Evolutionary conservation across 2,329 filamentous ascomycete genomes (phyloP), one percentile per base, ranked within the genome.

Genomic region (Cladophialophora immunda): DNA sequence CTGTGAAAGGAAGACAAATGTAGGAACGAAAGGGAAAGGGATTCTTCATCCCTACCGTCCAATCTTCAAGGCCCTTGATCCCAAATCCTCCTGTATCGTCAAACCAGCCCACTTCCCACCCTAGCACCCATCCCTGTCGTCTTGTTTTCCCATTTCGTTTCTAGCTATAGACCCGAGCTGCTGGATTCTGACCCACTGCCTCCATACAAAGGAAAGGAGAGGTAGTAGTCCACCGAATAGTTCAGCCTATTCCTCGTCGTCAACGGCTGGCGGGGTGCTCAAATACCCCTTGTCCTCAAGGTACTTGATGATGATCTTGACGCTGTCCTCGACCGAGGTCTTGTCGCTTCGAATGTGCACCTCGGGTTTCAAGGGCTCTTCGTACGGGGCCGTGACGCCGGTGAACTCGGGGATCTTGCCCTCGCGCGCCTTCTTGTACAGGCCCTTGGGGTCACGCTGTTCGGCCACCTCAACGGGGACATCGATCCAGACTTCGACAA

Each of bases 391-490:
- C 72, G 90, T 94, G 75, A 98, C 93, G 64, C 95, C 95, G 1
- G 95, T 99, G 78, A 99, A 99, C 73, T 98, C 93, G 81, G 96
- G 95, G 81, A 98, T 98, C 79, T 96, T 89, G 53, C 95, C 95
- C 59, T 92, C 90, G 53, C 94, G 85, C 13, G 95, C 95, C 87
- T 97, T 97, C 86, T 97, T 97, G 83, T 99, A 99, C 68, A 98
- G 83, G 4, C 94, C 95, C 88, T 99, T 99, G 57, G 95, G 95
- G 77, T 99, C 95, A 70, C 95, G 89, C 86, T 94, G 85, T 87
- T 98, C 94, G 41, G 95, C 94, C 53, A 95, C 92, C 80, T 93
- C 92, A 72, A 98, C 86, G 15, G 93, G 92, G 13, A 98, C 89
- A 80, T 99, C 93, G 70, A 99, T 90, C 77, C 89, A 97, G 66